phyloP scores from a whole-genome alignment of 2,329 filamentous ascomycete genomes.

The Cordyceps tenuipes region DNA sequence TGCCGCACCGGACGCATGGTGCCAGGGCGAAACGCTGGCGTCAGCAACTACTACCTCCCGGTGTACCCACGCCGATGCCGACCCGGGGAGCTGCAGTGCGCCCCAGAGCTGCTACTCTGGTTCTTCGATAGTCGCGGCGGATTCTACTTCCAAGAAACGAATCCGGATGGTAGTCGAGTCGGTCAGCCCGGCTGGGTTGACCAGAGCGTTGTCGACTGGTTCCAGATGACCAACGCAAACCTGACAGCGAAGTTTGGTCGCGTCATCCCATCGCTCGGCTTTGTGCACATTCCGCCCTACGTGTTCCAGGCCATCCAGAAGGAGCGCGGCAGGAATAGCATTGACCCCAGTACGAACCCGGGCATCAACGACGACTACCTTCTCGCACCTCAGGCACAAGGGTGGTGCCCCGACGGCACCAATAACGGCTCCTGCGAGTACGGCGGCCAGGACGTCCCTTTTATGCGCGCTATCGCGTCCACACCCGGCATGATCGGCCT shows the following conservation, averaged over 20 bases:
- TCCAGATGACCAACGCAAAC: conserved; percentile 24
- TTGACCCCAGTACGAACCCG: conserved; percentile 31
- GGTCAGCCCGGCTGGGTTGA: conserved; percentile 39
- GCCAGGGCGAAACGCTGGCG: conserved; percentile 24
- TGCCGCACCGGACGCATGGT: conserved; percentile 35
- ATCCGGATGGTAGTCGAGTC: conserved; percentile 22
- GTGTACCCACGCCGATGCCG: conserved; percentile 31
- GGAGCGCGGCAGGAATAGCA: conserved; percentile 18
- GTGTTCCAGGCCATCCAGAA: conserved; percentile 33
- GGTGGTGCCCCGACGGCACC: conserved; percentile 34
- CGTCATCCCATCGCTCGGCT: conserved; percentile 36
- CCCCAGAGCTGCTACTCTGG: conserved; percentile 49
- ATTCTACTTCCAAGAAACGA: conserved; percentile 34
- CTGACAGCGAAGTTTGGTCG: conserved; percentile 24
- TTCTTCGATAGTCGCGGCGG: conserved; percentile 64
- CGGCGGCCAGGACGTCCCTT: conserved; percentile 46
- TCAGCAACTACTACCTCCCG: conserved; percentile 41
- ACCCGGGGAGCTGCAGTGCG: conserved; percentile 19
- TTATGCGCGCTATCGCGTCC: conserved; percentile 52
- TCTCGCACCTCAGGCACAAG: conserved; percentile 33
- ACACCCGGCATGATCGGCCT: conserved; percentile 48
- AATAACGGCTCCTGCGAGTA: conserved; percentile 31
- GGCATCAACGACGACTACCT: conserved; percentile 39
- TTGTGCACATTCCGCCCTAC: conserved; percentile 40
- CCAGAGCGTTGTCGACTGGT: conserved; percentile 36